These are phyloP conservation scores for Funneliformis caledonium DNA, from an alignment of 371 early-diverging fungal genomes.

Conservation along the genomic window DNA sequence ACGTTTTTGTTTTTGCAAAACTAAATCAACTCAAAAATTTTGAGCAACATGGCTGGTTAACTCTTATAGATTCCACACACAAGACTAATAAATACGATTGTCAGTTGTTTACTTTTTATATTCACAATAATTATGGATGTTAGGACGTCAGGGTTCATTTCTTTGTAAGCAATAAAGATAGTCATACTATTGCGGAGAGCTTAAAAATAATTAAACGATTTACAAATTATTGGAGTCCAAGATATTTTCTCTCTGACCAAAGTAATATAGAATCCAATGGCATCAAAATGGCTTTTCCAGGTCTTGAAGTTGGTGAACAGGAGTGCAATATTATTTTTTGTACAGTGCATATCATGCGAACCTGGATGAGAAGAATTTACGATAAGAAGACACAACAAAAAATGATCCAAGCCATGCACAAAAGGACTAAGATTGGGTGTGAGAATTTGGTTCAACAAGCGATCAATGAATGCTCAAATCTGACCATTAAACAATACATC, in stretches of 20 bases:
- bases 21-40: constrained; percentile 29
- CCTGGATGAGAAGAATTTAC: constrained; percentile 37
- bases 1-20: constrained; percentile 34
- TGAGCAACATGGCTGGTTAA: constrained; percentile 26
- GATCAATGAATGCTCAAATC: neutral
- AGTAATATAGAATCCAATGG: constrained; percentile 1
- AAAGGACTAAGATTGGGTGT: constrained; percentile 29
- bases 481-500: constrained; percentile 1
- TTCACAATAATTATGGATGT: constrained; percentile 27
- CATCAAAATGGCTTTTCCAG: constrained; percentile 36
- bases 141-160: constrained; percentile 40
- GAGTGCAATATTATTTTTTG: constrained; percentile 36
- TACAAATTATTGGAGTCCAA: constrained; percentile 23
- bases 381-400: constrained; percentile 6
- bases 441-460: constrained; percentile 35
- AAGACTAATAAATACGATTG: constrained; percentile 13
- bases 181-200: constrained; percentile 17
- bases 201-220: constrained; percentile 21
- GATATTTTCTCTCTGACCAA: constrained; percentile 38
- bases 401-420: constrained; percentile 34
- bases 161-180: constrained; percentile 31
- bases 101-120: no score
- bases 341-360: constrained; percentile 37
- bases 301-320: constrained; percentile 17
- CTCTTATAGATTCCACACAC: constrained; percentile 37